Evolutionary conservation across 257 asterid species (phyloP).

Genomic region (Ilex asprella): DNA sequence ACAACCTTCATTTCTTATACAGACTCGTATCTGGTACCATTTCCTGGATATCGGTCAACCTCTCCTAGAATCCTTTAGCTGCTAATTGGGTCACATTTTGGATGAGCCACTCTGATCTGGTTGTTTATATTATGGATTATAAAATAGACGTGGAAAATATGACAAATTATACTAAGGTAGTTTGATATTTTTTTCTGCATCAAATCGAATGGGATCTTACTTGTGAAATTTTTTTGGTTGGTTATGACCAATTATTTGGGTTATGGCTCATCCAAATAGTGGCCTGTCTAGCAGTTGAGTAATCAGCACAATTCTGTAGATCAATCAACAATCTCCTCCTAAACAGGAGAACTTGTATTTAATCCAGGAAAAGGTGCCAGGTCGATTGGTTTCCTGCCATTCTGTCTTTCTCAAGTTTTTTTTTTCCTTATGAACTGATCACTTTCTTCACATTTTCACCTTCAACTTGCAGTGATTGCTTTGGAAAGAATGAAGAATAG

Average conservation of each 20-base stretch:
- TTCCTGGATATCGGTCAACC: background rate
- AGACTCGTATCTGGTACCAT: background rate
- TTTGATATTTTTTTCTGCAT: too few species aligned
- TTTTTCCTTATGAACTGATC: conserved; percentile 2
- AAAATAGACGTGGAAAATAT: too few species aligned
- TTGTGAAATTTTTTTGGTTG: too few species aligned
- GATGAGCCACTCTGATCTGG: background rate
- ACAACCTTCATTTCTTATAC: background rate
- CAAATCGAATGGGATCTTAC: too few species aligned
- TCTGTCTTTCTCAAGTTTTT: background rate
- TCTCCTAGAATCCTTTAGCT: background rate
- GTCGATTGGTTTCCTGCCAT: conserved; percentile 1
- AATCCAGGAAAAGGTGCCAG: background rate
- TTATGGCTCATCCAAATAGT: too few species aligned
- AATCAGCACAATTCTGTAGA: background rate
- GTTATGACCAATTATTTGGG: too few species aligned
- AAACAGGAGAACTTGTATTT: background rate
- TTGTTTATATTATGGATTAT: too few species aligned
- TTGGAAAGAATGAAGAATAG: conserved; percentile 52
- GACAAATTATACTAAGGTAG: too few species aligned
- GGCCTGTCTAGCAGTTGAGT: background rate
- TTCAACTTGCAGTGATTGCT: conserved; percentile 54
- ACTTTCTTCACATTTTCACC: background rate
- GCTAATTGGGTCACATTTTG: background rate
- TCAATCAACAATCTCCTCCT: too few species aligned